A percentile compares a stretch with the other conserved stretches of the same genome.
Conservation (phyloP, 768 basidiomycete species). For the Hygrophoropsis aurantiaca region DNA sequence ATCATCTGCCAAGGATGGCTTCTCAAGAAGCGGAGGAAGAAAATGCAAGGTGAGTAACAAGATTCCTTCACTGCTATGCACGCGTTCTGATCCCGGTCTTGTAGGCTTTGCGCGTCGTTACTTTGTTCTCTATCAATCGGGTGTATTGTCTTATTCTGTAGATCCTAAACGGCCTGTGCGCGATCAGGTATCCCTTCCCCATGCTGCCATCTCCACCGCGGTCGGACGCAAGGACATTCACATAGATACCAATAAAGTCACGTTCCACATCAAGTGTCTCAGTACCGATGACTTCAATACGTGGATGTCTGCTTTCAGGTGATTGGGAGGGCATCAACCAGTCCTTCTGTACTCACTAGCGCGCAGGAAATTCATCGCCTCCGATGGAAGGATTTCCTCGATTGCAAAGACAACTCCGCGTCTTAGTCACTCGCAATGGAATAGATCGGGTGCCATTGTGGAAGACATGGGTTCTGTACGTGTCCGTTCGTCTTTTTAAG, state of each 20-base stretch:
- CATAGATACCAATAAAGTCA: conserved; percentile 71
- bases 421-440: conserved; percentile 45
- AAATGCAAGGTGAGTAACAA: conserved; percentile 69
- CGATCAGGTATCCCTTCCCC: conserved; percentile 64
- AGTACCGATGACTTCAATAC: conserved; percentile 63
- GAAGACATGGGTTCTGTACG: conserved; percentile 70
- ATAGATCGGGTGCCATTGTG: conserved; percentile 49
- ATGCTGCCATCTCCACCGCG: conserved; percentile 77
- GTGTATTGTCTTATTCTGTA: conserved; percentile 73
- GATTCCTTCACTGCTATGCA: background rate
- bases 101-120: conserved; percentile 84
- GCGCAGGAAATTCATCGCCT: conserved; percentile 59
- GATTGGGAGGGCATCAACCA: conserved; percentile 12
- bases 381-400: conserved; percentile 36
- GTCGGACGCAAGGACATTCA: conserved; percentile 79
- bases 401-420: conserved; percentile 35
- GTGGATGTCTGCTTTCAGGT: conserved; percentile 81
- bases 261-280: conserved; percentile 83
- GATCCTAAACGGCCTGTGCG: conserved; percentile 70
- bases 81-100: background rate
- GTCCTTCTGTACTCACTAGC: conserved; percentile 15
- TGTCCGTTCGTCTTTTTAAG: conserved; percentile 8
- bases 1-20: conserved; percentile 73
- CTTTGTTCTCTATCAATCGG: conserved; percentile 68
- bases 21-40: conserved; percentile 84